Evolutionary conservation across 2,329 filamentous ascomycete genomes (phyloP).

Genomic region (Dothideomycetes sp.): DNA sequence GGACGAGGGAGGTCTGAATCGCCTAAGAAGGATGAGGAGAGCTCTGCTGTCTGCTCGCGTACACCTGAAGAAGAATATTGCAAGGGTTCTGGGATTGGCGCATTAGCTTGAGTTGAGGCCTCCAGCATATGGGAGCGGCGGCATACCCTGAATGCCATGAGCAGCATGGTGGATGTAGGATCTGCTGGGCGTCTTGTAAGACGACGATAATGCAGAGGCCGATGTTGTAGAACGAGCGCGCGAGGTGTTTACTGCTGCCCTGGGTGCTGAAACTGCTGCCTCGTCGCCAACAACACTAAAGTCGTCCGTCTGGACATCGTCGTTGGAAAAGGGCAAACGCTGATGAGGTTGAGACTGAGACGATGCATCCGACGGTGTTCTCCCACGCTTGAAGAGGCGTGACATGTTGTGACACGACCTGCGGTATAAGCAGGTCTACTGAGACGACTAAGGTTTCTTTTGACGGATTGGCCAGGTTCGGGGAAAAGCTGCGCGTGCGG

Average conservation of each 20-base stretch:
- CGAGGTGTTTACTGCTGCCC: slow-evolving; percentile 8
- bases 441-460: too few species aligned
- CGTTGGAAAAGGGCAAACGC: slow-evolving; percentile 17
- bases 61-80: slow-evolving; percentile 32
- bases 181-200: slow-evolving; percentile 25
- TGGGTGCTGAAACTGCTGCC: slow-evolving; percentile 8
- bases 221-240: slow-evolving; percentile 16
- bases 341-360: slow-evolving; percentile 16
- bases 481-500: background rate
- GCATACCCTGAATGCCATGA: slow-evolving; percentile 18
- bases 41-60: slow-evolving; percentile 29
- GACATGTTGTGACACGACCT: slow-evolving; percentile 13
- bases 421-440: too few species aligned
- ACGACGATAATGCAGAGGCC: slow-evolving; percentile 20
- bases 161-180: slow-evolving; percentile 27
- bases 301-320: slow-evolving; percentile 15
- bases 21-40: slow-evolving; percentile 29
- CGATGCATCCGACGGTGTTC: slow-evolving; percentile 14
- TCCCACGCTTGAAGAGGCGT: slow-evolving; percentile 13
- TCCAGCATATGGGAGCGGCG: background rate
- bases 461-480: background rate
- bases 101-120: slow-evolving; percentile 2
- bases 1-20: slow-evolving; percentile 24
- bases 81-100: slow-evolving; percentile 33
- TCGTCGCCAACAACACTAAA: background rate